Evolutionary conservation across 148 eudicot species (phyloP), one percentile per base, ranked within the genome.

Genomic region (Chenopodium album): DNA sequence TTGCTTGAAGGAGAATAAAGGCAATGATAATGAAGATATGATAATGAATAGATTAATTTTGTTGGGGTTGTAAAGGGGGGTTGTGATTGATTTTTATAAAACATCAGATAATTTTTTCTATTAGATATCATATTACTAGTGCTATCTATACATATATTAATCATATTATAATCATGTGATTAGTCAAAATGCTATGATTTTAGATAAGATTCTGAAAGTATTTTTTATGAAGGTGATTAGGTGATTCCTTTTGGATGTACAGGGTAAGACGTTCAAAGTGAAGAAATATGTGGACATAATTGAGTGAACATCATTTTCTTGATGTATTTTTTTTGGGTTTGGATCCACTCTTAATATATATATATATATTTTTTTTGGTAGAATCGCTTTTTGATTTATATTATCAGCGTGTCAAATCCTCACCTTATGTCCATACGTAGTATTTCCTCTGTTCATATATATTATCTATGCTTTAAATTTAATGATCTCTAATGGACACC

Each of bases 1-100:
- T 94, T 79, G 96, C 98, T 71, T 94, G 85, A 90, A 62, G 62
- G 32, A 11, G 48, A 37, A 47, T 56, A 47, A 41, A 74, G 52
- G 26, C 22, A 23, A 81, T 56, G 54, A 48, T 47, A 23, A 47
- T 29, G 31, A 74, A 64, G 73, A 75, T 31, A 31, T 31, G 32
- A 31, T 50, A 32, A 75, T 64, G 48, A 81, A 7, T 76, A 23
- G 68, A 79, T n/a, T 60, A 4, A 32, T 9, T 69, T 79, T 60
- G 37, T 73, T 41, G n/a, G 16, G 64, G 59, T 16, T 63, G 78
- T 73, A 78, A 73, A 31, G 60, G 32, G 66, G 23, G 75, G 72
- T 23, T 41, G 71, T 64, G 29, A 46, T 37, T 63, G 75, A 68
- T 79, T 79, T 44, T 3, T 31, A 2, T 31, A 4, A 71, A 54